These are phyloP conservation scores for Leishmania turanica DNA, from an alignment of 208 protist genomes.

Conservation along the genomic window DNA sequence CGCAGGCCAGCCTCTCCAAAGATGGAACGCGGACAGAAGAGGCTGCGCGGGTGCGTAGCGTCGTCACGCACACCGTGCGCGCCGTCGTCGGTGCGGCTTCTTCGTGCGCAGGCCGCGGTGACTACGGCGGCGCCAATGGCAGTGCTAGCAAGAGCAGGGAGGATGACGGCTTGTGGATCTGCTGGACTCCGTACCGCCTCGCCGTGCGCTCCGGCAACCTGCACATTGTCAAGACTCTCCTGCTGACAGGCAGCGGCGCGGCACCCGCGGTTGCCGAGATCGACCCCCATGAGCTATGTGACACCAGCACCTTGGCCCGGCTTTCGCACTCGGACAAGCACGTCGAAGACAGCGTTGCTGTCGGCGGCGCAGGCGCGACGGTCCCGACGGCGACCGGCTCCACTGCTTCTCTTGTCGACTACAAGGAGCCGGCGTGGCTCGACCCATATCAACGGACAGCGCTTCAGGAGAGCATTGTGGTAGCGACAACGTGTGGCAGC, in stretches of 20 bases:
- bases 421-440: conserved; percentile 58
- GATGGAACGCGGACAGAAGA: neutral
- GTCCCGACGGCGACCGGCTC: neutral
- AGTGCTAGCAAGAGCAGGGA: neutral
- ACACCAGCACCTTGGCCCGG: neutral
- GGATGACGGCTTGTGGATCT: conserved; percentile 28
- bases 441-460: conserved; percentile 59
- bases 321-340: neutral
- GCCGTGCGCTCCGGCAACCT: conserved; percentile 41
- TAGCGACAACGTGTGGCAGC: neutral
- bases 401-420: conserved; percentile 37
- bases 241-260: conserved; percentile 3
- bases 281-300: neutral
- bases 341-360: neutral
- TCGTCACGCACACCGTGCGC: conserved; percentile 6
- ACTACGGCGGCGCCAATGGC: neutral
- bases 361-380: neutral
- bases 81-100: neutral
- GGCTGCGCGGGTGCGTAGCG: conserved; percentile 7
- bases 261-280: neutral
- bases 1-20: neutral
- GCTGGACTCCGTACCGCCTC: conserved; percentile 56
- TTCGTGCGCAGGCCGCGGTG: neutral
- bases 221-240: conserved; percentile 19
- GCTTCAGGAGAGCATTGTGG: conserved; percentile 60